Conservation (phyloP, 345 rosid species). For the Mangifera indica region DNA sequence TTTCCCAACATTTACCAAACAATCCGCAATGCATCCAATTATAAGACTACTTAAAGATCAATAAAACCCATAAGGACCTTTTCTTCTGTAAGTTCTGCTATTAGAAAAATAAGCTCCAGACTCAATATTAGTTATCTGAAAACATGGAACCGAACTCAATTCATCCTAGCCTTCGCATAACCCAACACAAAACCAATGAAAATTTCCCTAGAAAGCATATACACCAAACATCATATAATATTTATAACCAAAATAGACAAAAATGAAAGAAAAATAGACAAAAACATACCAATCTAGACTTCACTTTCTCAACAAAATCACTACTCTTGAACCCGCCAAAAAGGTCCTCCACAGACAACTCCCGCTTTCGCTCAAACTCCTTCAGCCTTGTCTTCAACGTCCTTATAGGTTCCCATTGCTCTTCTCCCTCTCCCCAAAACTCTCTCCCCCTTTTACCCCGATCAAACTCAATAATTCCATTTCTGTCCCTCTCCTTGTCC, state of each 20-base stretch:
- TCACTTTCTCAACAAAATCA: constrained; percentile 81
- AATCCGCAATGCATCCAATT: too few relatives aligned
- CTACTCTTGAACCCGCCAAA: constrained; percentile 68
- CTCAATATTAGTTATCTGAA: too few relatives aligned
- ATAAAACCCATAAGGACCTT: too few relatives aligned
- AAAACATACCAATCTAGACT: constrained; percentile 77
- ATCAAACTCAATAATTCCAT: constrained; percentile 45
- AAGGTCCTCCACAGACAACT: constrained; percentile 45
- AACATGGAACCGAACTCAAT: too few relatives aligned
- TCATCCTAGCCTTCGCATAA: too few relatives aligned
- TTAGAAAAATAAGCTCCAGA: too few relatives aligned
- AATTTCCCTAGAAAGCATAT: too few relatives aligned
- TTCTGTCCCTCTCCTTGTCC: constrained; percentile 34
- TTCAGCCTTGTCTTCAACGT: constrained; percentile 61
- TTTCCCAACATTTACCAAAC: too few relatives aligned
- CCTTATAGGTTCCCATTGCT: constrained; percentile 82
- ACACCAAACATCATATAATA: background rate
- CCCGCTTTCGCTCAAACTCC: constrained; percentile 80
- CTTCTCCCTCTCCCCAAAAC: constrained; percentile 45
- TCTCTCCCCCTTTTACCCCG: constrained; percentile 54
- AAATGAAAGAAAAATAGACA: background rate
- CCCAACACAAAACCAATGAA: too few relatives aligned
- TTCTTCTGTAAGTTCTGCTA: too few relatives aligned
- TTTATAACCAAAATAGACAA: background rate
- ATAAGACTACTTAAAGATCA: too few relatives aligned